Evolutionary conservation across 169 alveolate genomes (phyloP), one percentile per base, ranked within the genome.

Genomic region (Plasmodium yoelii): DNA sequence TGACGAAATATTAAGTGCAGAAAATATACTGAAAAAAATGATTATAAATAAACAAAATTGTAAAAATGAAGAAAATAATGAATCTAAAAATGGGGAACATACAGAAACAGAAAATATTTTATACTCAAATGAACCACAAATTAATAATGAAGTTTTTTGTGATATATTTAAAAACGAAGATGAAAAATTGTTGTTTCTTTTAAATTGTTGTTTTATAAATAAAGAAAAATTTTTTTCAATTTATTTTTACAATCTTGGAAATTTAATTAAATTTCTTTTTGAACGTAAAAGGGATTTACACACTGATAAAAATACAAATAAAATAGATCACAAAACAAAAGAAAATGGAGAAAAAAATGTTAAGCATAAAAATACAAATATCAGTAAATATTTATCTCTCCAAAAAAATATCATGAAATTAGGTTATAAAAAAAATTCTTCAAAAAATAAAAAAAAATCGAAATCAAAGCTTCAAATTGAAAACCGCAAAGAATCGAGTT

Each of bases 391-490:
- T 47, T 70, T 82, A 67, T 82, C 84, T 9, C 72, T 82, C 13
- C 90, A 82, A 56, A 82, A 82, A 28, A 82, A 82, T 55, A 82
- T 82, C 65, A 82, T 82, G 72, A 82, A 82, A 82, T 65, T 82
- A 71, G 82, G 90, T 18, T 82, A 82, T 61, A 59, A 67, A 60
- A 82, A 82, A 18, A 82, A 53, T 82, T 65, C 39, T n/a, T 22
- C 77, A 24, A 82, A 67, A 65, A 77, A 77, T 47, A 71, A 71
- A 82, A 77, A 77, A 67, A 75, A 75, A 75, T 55, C 71, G 22
- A 82, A 82, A 67, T 67, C 67, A 56, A 67, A 26, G 34, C 49
- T 67, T 18, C 67, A 82, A 82, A 67, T 82, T 19, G 57, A 82
- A 82, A 67, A 71, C 46, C 55, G 53, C 34, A 82, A 70, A 57